Evolutionary conservation across 148 eudicot genomes (phyloP).

Genomic region (Salicornia ramosissima): DNA sequence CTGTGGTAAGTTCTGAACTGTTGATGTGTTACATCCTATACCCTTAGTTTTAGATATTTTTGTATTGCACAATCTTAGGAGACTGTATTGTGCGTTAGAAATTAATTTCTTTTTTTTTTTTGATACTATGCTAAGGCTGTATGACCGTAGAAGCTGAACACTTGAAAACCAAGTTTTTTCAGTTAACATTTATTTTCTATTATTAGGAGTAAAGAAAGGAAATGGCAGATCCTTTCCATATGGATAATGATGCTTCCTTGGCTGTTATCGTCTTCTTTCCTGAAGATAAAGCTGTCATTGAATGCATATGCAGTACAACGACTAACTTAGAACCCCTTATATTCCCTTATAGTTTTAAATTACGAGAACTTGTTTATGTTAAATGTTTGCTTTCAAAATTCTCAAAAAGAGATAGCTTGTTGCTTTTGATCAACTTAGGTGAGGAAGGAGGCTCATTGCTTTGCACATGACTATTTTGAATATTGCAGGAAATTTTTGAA

Average conservation of each 20-base stretch:
- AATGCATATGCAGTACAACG: background rate
- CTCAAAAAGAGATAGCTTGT: background rate
- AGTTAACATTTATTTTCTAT: background rate
- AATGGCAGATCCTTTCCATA: background rate
- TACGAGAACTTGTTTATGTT: background rate
- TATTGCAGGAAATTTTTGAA: constrained; percentile 33
- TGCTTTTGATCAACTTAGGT: background rate
- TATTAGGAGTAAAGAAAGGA: background rate
- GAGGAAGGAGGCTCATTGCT: background rate
- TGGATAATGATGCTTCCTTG: background rate
- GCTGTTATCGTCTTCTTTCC: background rate
- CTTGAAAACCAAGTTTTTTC: background rate
- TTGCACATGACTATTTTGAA: constrained; percentile 8
- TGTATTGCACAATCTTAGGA: background rate
- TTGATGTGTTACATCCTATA: background rate
- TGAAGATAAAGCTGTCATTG: background rate
- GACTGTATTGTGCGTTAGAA: background rate
- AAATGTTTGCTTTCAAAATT: background rate
- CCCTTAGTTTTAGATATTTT: background rate
- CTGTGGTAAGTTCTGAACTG: constrained; percentile 41
- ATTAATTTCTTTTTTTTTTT: too few species aligned
- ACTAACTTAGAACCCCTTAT: background rate
- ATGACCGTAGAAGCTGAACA: background rate
- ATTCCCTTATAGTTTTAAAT: background rate
- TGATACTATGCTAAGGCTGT: background rate